These are phyloP conservation scores for Torulaspora microellipsoides DNA, from an alignment of 805 yeast genomes.

Conservation along the genomic window DNA sequence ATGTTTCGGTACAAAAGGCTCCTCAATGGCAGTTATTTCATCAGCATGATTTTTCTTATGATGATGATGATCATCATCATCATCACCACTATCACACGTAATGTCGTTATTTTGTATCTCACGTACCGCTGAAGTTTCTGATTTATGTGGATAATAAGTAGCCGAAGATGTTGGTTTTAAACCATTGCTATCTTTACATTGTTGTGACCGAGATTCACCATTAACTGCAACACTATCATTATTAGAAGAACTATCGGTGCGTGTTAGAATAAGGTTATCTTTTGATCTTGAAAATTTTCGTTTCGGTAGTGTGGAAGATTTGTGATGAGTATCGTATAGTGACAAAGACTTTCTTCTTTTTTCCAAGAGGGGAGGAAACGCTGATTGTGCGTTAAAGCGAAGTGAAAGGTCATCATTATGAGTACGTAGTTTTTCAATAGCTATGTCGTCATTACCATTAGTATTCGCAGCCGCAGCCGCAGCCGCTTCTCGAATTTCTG, in stretches of 20 bases:
- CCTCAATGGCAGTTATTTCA: constrained; percentile 4
- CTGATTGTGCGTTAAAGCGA: neutral
- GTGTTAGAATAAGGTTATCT: neutral
- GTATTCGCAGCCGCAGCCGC: neutral
- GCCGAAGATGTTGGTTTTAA: constrained; percentile 66
- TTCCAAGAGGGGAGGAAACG: constrained; percentile 1
- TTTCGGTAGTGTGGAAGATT: constrained; percentile 9
- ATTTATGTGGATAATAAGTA: constrained; percentile 64
- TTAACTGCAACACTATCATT: neutral
- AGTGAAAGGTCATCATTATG: neutral
- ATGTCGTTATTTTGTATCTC: constrained; percentile 8
- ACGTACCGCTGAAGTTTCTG: constrained; percentile 19
- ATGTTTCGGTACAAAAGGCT: constrained; percentile 8
- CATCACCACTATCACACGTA: constrained; percentile 13
- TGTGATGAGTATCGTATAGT: constrained; percentile 13
- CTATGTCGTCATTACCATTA: neutral
- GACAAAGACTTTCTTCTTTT: constrained; percentile 9
- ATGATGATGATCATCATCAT: constrained; percentile 17
- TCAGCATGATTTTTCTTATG: constrained; percentile 15
- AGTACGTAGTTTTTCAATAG: neutral
- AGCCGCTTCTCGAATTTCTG: constrained; percentile 2
- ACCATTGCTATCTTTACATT: constrained; percentile 4
- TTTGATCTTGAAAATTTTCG: constrained; percentile 12
- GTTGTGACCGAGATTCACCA: neutral
- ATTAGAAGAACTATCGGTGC: neutral